Base-by-base conservation (phyloP, 2,329 filamentous ascomycete genomes). In the Periconia macrospinosa region DNA sequence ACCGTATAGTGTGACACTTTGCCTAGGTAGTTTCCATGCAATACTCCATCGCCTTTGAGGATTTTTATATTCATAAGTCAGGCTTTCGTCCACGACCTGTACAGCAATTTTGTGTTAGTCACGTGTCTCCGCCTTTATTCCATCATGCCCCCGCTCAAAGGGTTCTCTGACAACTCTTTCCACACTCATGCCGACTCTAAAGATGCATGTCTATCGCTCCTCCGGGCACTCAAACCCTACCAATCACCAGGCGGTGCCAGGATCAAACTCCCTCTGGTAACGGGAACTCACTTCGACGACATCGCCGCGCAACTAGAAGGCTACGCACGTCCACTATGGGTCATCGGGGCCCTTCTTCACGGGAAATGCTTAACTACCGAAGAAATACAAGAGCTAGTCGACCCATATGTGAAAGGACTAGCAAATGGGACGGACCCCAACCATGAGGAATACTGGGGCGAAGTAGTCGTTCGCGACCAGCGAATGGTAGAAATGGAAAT, bases 401-500 rank as follows among this genome's bases (percentile, higher is more conserved):
- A 58, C 8, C 68, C 68, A 2, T 72, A 71, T 53, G 57, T 66
- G 7, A 41, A 52, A n/a, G 69, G 69, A 1, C 51, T 72, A 2
- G 69, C 69, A 8, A 71, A 70, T 33, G 73, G 73, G 6, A 71
- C 69, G 2, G 60, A 76, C 46, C 71, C 73, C 13, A 13, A 50
- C 0, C 68, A 72, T 44, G 33, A 56, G 0, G 73, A 76, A 20
- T 83, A 80, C 55, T 83, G 81, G 81, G 80, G 79, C 0, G 63
- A 70, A 1, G 73, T 82, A 1, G 66, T 70, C 0, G 62, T 79
- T 5, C 71, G 71, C 18, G 80, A 83, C 46, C 81, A 83, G 58
- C 65, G 79, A 1, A 83, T 83, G 81, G 81, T 83, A 0, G 81
- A 83, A 57, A 76, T 79, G 41, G 81, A 83, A 58, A 78, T 79